Base-by-base conservation (phyloP, 805 yeast genomes). In the Saturnispora sanitii region DNA sequence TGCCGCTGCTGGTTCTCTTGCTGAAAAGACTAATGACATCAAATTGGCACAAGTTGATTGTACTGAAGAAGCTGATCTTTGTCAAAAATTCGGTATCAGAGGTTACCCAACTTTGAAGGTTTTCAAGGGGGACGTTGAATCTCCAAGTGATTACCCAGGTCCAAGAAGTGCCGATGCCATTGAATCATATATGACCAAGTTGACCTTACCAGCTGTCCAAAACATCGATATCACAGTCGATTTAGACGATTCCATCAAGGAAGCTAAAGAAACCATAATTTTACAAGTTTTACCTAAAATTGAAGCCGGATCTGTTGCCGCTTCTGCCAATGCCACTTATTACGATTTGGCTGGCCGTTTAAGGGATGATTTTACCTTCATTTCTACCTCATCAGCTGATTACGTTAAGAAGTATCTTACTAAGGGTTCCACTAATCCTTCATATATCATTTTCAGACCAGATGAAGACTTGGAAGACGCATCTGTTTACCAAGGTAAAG, bases 91-190 rank as follows among this genome's bases (percentile, higher is more conserved):
- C 46, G 83, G 75, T 22, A 71, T 85, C 50, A 76, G 68, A 62
- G 95, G 95, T 42, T 85, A 82, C 65, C 95, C 95, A 59, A 77
- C 90, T 27, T 62, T 85, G 62, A 84, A 82, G 65, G 74, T 86
- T 23, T 77, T 82, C 66, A 77, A 80, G 59, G 75, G 74, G 46
- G 62, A 57, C 35, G n/a, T 36, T 9, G 54, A 61, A 27, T 56
- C 64, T 31, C 69, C 73, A 22, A 62, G 70, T 32, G 88, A 80
- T 51, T 92, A 90, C 64, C 73, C 71, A 40, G 97, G 97, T 47
- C 83, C 82, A 49, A 82, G 98, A 70, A 71, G 75, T 43, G 74
- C 95, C 21, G 82, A 71, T 35, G 78, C 87, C 39, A 90, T 92
- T 51, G 75, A 77, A 37, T 69, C 72, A 35, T 84, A 74, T 65